These are phyloP conservation scores for Pyronema omphalodes DNA, from an alignment of 495 filamentous ascomycete species.

Conservation along the genomic window DNA sequence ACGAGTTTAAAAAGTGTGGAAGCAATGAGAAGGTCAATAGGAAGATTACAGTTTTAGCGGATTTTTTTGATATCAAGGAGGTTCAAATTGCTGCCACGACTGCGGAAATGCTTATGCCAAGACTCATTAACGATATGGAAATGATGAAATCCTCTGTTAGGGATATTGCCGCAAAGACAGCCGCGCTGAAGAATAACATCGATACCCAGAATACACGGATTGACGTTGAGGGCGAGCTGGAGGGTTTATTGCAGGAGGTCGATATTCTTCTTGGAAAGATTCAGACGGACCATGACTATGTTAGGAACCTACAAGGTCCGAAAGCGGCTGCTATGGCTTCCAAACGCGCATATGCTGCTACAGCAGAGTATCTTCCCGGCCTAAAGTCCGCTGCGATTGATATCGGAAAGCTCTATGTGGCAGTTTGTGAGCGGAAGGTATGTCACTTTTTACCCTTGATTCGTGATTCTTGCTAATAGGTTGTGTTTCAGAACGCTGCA, in stretches of 20 bases:
- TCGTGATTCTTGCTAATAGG: neutral
- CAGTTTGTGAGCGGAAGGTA: constrained; percentile 40
- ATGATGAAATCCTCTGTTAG: constrained; percentile 35
- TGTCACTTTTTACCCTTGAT: neutral
- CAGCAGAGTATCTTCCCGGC: constrained; percentile 69
- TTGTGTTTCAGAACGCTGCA: constrained; percentile 32
- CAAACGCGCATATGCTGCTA: constrained; percentile 71
- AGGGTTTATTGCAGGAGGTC: constrained; percentile 60
- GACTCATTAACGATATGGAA: constrained; percentile 35
- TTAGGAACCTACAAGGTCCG: constrained; percentile 42
- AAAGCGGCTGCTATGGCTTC: constrained; percentile 65
- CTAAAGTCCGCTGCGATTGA: constrained; percentile 51
- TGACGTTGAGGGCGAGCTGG: constrained; percentile 29
- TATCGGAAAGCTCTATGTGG: constrained; percentile 52
- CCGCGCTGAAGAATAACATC: constrained; percentile 30
- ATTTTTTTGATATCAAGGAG: constrained; percentile 41
- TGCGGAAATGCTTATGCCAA: constrained; percentile 30
- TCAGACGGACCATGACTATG: constrained; percentile 66
- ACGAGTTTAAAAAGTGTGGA: constrained; percentile 33
- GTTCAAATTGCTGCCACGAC: constrained; percentile 37
- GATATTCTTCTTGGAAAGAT: constrained; percentile 72
- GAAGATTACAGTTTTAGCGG: constrained; percentile 32
- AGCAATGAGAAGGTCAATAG: constrained; percentile 16
- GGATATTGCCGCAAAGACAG: constrained; percentile 35
- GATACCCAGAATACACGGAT: constrained; percentile 18